Percentiles rank a stretch among this genome's conserved stretches.
Evolutionary conservation across 1,139 yeast genomes (phyloP).

Genomic region (Magnusiomyces suaveolens): DNA sequence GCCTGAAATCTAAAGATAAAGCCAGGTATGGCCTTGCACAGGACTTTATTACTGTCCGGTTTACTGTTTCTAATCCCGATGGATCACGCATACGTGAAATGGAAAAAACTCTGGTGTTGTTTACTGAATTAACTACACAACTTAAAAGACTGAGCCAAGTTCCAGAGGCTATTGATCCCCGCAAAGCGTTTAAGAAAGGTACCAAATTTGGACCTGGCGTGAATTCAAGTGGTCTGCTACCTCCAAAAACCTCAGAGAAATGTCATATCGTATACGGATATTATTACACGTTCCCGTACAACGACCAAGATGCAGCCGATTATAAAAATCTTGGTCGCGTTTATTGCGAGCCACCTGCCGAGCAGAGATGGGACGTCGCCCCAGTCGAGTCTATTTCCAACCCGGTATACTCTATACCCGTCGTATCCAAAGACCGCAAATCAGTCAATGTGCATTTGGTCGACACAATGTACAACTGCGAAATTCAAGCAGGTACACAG

Average conservation of each 20-base stretch:
- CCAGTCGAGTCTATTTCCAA: slow-evolving; percentile 3
- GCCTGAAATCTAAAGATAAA: slow-evolving; percentile 2
- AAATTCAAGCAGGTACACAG: neutral
- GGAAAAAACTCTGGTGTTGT: neutral
- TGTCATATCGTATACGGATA: slow-evolving; percentile 1
- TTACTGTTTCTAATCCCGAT: slow-evolving; percentile 2
- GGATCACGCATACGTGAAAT: slow-evolving; percentile 1
- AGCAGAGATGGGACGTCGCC: slow-evolving; percentile 5
- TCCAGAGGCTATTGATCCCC: neutral
- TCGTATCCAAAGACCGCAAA: neutral
- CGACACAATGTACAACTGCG: neutral
- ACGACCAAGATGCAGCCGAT: slow-evolving; percentile 1
- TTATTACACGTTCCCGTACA: slow-evolving; percentile 2
- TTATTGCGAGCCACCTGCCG: slow-evolving; percentile 2
- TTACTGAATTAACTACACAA: slow-evolving; percentile 2
- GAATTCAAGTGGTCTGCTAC: neutral
- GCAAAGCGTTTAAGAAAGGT: neutral
- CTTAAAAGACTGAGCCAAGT: neutral
- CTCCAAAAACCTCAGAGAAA: neutral
- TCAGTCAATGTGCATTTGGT: neutral
- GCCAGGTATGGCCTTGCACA: slow-evolving; percentile 2
- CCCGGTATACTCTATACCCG: slow-evolving; percentile 1
- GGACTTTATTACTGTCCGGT: slow-evolving; percentile 1
- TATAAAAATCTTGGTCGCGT: neutral
- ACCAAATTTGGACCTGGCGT: slow-evolving; percentile 2